phyloP scores from a whole-genome alignment of 2,329 filamentous ascomycete genomes.

The Alternaria ethzedia region DNA sequence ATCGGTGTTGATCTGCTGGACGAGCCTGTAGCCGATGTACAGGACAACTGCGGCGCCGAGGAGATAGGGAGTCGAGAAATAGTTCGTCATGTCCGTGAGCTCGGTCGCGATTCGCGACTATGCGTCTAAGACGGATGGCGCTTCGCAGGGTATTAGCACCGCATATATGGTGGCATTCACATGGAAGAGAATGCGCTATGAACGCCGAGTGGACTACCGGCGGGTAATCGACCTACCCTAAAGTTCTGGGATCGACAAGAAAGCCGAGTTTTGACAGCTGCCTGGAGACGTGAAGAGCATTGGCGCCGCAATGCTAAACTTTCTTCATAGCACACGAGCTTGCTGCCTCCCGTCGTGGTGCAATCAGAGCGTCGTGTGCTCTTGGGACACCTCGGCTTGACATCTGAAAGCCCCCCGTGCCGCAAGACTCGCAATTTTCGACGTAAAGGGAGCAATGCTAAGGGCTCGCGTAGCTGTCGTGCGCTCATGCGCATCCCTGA shows the following conservation, averaged over 20 bases:
- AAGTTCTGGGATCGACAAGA: slow-evolving; percentile 2
- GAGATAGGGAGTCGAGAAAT: slow-evolving; percentile 30
- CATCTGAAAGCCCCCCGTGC: background rate
- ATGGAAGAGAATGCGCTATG: background rate
- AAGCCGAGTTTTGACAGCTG: background rate
- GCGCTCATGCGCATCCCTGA: slow-evolving; percentile 1
- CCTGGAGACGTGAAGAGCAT: background rate
- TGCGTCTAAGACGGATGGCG: background rate
- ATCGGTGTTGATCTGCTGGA: slow-evolving; percentile 36
- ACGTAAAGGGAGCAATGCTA: slow-evolving; percentile 4
- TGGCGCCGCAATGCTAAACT: background rate
- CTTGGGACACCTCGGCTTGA: slow-evolving; percentile 15
- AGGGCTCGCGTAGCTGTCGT: background rate
- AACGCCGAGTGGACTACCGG: background rate
- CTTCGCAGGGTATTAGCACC: background rate
- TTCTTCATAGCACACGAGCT: background rate
- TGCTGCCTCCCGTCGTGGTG: background rate
- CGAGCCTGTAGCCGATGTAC: slow-evolving; percentile 26
- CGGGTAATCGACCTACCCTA: background rate
- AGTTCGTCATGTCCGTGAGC: slow-evolving; percentile 9
- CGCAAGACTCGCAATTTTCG: slow-evolving; percentile 3
- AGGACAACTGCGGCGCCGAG: slow-evolving; percentile 28
- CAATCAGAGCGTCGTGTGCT: background rate
- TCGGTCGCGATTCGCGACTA: slow-evolving; percentile 29
- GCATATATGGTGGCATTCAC: slow-evolving; percentile 10